Base-by-base conservation (phyloP, 805 yeast genomes). In the Monosporozyma unispora region DNA sequence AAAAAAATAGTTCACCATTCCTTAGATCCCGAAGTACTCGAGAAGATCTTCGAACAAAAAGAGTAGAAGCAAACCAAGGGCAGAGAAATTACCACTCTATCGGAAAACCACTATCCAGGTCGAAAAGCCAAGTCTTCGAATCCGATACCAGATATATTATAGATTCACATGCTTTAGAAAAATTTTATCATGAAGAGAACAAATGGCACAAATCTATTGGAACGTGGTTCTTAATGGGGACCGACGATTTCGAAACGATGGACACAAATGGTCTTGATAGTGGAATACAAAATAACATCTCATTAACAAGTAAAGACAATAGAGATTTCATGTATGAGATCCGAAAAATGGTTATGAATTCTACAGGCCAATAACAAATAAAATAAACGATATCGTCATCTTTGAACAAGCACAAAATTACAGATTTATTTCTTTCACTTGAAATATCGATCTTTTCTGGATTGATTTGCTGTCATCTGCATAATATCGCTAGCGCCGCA, bases 281-380 rank as follows among this genome's bases (percentile, higher is more conserved):
- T 12, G 50, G 49, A 12, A 22, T 45, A 5, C 37, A 43, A 41
- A 50, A 38, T 46, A 52, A 51, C 19, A 18, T 44, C 3, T 52
- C 58, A 4, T 43, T 53, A 12, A 50, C 58, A 35, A 52, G 49
- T 18, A 50, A 55, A 28, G 55, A 59, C 29, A 54, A 50, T 37
- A 57, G 57, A 33, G 59, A 61, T 19, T 60, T 54, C 51, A 62
- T 63, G 69, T 64, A 63, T 35, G 69, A 63, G 46, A 65, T 65
- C 9, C 54, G 69, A 46, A 63, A 61, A 31, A 65, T 65, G 69
- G 69, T 65, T 11, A 44, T 64, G 25, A 63, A 59, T 45, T 65
- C 69, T 2, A 59, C 68, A 12, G 55, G 64, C 27, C 40, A 37
- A 37, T 37, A 56, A 55, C 27, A 58, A 46, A 47, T 8, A n/a